These are phyloP conservation scores for Tetradesmus lagerheimii DNA, from an alignment of 139 green algal genomes.

Conservation along the genomic window DNA sequence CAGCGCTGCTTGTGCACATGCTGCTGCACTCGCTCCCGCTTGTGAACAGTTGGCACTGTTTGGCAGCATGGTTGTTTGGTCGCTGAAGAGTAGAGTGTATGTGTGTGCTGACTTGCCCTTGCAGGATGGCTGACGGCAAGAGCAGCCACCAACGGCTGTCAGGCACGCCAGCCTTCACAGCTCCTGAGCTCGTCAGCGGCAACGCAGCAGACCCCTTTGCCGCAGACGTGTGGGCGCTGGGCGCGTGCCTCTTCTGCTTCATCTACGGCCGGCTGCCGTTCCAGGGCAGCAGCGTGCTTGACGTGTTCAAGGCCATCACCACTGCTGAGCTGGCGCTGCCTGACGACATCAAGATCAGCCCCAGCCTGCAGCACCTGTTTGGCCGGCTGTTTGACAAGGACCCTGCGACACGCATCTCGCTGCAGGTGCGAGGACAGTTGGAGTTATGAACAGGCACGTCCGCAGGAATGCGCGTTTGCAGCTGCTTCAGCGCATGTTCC, in stretches of 20 bases:
- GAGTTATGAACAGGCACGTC: not conserved
- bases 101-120: not conserved
- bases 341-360: constrained; percentile 43
- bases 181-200: constrained; percentile 71
- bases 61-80: not conserved
- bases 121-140: constrained; percentile 40
- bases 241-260: constrained; percentile 87
- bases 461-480: not conserved
- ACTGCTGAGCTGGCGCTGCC: constrained; percentile 38
- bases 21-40: not conserved
- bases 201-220: constrained; percentile 51
- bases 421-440: constrained; percentile 50
- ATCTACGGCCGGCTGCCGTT: constrained; percentile 81
- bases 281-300: constrained; percentile 32
- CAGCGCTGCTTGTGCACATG: not conserved
- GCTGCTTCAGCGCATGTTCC: no score
- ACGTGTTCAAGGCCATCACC: constrained; percentile 64
- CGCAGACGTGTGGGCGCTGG: constrained; percentile 89
- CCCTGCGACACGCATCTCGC: constrained; percentile 75
- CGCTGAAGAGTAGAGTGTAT: not conserved
- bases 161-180: constrained; percentile 83
- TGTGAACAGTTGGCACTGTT: no score
- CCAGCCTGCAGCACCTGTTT: constrained; percentile 73
- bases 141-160: constrained; percentile 59
- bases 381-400: constrained; percentile 83